Evolutionary conservation across 352 stramenopile genomes (phyloP), one percentile per base, ranked within the genome.

Genomic region (Blastocystis sp.): DNA sequence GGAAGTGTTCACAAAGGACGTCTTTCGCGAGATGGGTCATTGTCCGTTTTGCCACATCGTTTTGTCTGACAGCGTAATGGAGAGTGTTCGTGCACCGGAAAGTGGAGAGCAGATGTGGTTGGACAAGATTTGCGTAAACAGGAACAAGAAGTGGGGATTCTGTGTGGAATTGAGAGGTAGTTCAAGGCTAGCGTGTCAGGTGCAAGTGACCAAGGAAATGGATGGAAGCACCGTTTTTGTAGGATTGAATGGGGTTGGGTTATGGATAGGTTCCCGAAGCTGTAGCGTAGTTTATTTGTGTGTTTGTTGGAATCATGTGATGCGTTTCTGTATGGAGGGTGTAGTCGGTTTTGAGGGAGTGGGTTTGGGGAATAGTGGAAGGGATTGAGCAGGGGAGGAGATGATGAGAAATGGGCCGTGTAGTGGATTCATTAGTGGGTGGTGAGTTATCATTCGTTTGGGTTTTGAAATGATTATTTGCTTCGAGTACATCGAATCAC

Each of bases 31-130:
- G 50, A 41, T 13, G 37, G 66, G 66, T 55, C 24, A 19, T 45
- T 85, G 74, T 19, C 12, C 65, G n/a, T 85, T 85, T 50, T 85
- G 74, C 60, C 74, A 85, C 45, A 59, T 85, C 9, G 37, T 85
- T 70, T 29, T 85, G 21, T 13, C 16, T 29, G 74, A 85, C 24
- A 26, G 33, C 12, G 35, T 85, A 12, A 35, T 69, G 19, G 13
- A 67, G 3, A 59, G 26, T 3, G 33, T 59, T 35, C 50, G 13
- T 2, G 60, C 37, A 1, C 74, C 74, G 26, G 55, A 67, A 67
- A 26, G 65, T 10, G 74, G 74, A 69, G 74, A 85, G 9, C 50
- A 85, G 59, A 70, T 85, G 74, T 85, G 74, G 74, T 29, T 85
- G 59, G 74, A 85, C n/a, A 67, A 29, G 51, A 69, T 85, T 33